These are phyloP conservation scores for Nothophytophthora sp. DNA, from an alignment of 352 stramenopile species.

Conservation along the genomic window DNA sequence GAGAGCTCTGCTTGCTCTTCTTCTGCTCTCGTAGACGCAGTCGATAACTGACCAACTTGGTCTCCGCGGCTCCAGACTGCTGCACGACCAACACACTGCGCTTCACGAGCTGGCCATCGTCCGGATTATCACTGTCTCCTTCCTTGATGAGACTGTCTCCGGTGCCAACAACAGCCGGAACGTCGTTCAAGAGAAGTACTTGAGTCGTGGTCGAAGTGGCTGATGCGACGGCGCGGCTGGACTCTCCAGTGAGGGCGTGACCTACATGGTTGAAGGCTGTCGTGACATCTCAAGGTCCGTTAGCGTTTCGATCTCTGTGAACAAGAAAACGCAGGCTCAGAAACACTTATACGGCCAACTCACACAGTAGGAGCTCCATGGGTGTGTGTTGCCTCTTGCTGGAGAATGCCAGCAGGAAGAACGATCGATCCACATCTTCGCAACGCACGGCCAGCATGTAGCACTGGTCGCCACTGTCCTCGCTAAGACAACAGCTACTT, in stretches of 20 bases:
- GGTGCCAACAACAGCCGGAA: conserved; percentile 13
- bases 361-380: conserved; percentile 50
- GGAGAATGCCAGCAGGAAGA: conserved; percentile 54
- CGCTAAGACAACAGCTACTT: conserved; percentile 18
- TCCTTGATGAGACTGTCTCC: not conserved
- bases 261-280: conserved; percentile 57
- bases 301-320: no score
- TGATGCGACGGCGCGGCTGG: conserved; percentile 5
- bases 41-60: conserved; percentile 39
- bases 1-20: conserved; percentile 12
- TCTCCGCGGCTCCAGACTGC: conserved; percentile 17
- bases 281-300: no score
- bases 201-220: conserved; percentile 15
- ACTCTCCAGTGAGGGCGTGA: conserved; percentile 32
- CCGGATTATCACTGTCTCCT: not conserved
- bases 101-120: conserved; percentile 33
- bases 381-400: conserved; percentile 21
- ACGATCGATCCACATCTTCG: conserved; percentile 41
- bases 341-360: conserved; percentile 4
- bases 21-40: conserved; percentile 35
- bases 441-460: conserved; percentile 46
- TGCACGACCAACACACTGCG: conserved; percentile 51
- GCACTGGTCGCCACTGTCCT: conserved; percentile 22
- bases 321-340: not conserved
- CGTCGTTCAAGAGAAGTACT: conserved; percentile 44